These are phyloP conservation scores for Cyberlindnera mrakii DNA, from an alignment of 805 yeast species.

Conservation along the genomic window DNA sequence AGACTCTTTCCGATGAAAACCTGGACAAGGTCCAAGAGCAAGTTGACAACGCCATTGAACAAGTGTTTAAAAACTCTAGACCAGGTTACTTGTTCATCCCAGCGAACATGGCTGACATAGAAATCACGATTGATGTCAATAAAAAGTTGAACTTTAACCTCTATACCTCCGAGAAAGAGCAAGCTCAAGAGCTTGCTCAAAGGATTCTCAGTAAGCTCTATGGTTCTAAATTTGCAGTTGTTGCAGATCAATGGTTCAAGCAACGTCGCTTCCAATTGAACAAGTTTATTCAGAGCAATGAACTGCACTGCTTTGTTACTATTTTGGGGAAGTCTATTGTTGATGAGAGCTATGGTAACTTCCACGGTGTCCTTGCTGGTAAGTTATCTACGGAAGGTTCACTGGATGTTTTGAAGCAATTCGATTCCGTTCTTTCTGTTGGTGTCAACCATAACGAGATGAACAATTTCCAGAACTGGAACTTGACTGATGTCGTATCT, in stretches of 20 bases:
- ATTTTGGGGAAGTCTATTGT: constrained; percentile 13
- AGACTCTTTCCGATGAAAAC: constrained; percentile 38
- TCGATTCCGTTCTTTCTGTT: constrained; percentile 63
- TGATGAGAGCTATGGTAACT: constrained; percentile 43
- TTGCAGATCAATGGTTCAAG: constrained; percentile 68
- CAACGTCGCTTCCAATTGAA: constrained; percentile 41
- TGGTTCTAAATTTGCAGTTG: constrained; percentile 49
- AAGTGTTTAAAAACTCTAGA: constrained; percentile 43
- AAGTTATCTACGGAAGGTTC: constrained; percentile 41
- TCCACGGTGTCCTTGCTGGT: constrained; percentile 68
- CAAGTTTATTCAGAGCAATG: constrained; percentile 35
- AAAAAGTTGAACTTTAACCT: constrained; percentile 22
- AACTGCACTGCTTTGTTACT: constrained; percentile 16
- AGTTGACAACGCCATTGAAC: constrained; percentile 50
- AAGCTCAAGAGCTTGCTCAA: constrained; percentile 32
- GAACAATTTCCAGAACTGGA: constrained; percentile 28
- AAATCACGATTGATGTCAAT: constrained; percentile 26
- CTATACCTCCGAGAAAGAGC: constrained; percentile 14
- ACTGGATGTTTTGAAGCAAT: constrained; percentile 35
- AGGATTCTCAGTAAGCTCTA: constrained; percentile 46
- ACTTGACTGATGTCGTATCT: constrained; percentile 5
- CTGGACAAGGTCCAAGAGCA: constrained; percentile 48
- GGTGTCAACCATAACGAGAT: constrained; percentile 64
- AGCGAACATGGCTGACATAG: constrained; percentile 44
- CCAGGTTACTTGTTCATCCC: constrained; percentile 76